Percentiles rank a stretch among this genome's conserved stretches.
phyloP scores from a whole-genome alignment of 2,329 filamentous ascomycete genomes.

The Talaromyces sp. region DNA sequence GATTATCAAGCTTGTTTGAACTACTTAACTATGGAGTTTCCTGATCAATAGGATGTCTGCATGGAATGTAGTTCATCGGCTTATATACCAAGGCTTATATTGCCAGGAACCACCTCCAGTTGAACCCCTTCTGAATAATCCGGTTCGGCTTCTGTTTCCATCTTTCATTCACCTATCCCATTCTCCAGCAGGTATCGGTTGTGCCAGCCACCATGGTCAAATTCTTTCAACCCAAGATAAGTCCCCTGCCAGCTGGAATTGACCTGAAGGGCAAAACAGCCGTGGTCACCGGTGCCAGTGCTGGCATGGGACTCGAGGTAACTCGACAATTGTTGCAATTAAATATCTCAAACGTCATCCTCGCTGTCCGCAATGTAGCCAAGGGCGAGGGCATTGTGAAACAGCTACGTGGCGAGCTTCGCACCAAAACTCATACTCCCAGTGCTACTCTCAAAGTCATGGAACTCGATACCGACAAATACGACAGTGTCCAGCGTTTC shows the following conservation, averaged over 20 bases:
- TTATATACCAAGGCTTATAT: too few relatives aligned
- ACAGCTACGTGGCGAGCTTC: background rate
- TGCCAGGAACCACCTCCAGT: background rate
- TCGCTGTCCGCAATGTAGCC: constrained; percentile 21
- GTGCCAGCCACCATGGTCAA: background rate
- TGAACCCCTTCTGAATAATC: background rate
- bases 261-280: constrained; percentile 22
- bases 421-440: constrained; percentile 1
- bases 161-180: background rate
- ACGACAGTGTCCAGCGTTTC: constrained; percentile 21
- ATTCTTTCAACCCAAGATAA: background rate
- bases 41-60: too few relatives aligned
- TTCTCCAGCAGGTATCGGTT: too few relatives aligned
- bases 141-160: background rate
- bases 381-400: constrained; percentile 19
- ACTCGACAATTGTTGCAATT: constrained; percentile 22
- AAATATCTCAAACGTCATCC: constrained; percentile 19
- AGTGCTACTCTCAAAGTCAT: constrained; percentile 17
- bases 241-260: background rate
- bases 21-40: background rate
- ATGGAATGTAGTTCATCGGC: too few relatives aligned
- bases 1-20: constrained; percentile 10
- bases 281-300: constrained; percentile 25
- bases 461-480: constrained; percentile 18
- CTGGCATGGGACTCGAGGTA: constrained; percentile 24